These are phyloP conservation scores for Boletus pseudo-olivaceus DNA, from an alignment of 768 basidiomycete genomes.

Conservation along the genomic window DNA sequence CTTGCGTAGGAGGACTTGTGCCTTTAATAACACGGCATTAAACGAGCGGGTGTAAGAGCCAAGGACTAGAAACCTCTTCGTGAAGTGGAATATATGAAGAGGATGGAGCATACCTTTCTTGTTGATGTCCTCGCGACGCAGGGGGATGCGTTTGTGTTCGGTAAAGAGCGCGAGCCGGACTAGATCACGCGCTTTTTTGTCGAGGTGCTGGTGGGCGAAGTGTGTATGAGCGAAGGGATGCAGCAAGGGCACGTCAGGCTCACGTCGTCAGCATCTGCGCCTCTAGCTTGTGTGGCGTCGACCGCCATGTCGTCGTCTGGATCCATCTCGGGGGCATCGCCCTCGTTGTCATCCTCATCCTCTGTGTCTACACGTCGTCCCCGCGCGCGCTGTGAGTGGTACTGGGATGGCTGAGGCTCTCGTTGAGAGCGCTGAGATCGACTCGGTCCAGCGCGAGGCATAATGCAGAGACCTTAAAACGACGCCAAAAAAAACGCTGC, in stretches of 20 bases:
- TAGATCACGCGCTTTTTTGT: constrained; percentile 65
- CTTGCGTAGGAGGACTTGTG: constrained; percentile 59
- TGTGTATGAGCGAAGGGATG: background rate
- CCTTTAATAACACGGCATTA: constrained; percentile 55
- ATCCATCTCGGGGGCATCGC: constrained; percentile 22
- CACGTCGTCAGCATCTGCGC: constrained; percentile 20
- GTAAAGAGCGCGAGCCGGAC: constrained; percentile 79
- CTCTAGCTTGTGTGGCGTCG: constrained; percentile 30
- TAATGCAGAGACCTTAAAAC: background rate
- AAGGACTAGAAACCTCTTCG: constrained; percentile 36
- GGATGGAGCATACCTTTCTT: constrained; percentile 61
- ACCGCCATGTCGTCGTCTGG: constrained; percentile 30
- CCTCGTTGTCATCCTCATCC: constrained; percentile 36
- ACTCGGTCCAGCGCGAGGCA: background rate
- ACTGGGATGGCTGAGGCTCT: constrained; percentile 35
- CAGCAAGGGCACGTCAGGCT: background rate
- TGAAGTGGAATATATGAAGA: background rate
- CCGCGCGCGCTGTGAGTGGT: constrained; percentile 36
- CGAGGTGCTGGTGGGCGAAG: constrained; percentile 48
- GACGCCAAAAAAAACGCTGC: too few relatives aligned
- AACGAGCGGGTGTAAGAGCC: constrained; percentile 54
- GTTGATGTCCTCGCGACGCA: constrained; percentile 80
- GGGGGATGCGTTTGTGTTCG: constrained; percentile 62
- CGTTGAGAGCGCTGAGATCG: background rate
- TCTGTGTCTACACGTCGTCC: constrained; percentile 23